A percentile compares a stretch with the other conserved stretches of the same genome.
Evolutionary conservation across 2,329 filamentous ascomycete genomes (phyloP).

Genomic region (Aaosphaeria pasadenensis): DNA sequence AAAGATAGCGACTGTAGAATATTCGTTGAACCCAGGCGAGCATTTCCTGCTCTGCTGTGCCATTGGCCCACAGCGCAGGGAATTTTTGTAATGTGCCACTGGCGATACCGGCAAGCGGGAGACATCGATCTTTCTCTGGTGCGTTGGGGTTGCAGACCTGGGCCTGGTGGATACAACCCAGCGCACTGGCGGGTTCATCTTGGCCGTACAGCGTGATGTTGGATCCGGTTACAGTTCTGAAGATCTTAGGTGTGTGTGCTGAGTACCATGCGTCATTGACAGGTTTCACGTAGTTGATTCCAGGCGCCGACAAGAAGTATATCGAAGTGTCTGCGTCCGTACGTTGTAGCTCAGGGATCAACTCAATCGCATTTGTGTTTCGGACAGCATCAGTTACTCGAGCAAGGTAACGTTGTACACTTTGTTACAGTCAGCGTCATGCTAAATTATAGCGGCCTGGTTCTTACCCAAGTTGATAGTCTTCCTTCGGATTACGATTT

Average conservation of each 20-base stretch:
- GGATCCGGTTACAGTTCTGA: background rate
- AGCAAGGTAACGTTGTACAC: background rate
- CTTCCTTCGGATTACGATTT: no score
- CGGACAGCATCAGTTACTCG: no score
- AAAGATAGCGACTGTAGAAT: background rate
- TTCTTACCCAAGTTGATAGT: background rate
- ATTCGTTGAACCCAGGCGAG: background rate
- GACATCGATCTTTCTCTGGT: conserved; percentile 3
- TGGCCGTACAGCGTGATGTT: conserved; percentile 1
- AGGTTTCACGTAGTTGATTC: conserved; percentile 15
- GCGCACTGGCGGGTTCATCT: conserved; percentile 15
- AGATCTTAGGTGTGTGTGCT: conserved; percentile 7
- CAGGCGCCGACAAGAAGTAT: conserved; percentile 25
- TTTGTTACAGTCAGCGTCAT: background rate
- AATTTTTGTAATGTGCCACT: background rate
- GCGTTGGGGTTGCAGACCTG: conserved; percentile 28
- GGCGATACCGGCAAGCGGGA: no score
- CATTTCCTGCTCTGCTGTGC: background rate
- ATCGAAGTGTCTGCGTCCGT: conserved; percentile 25
- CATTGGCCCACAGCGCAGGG: conserved; percentile 1
- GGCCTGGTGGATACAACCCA: conserved; percentile 29
- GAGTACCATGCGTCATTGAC: conserved; percentile 24
- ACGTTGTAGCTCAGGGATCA: conserved; percentile 19
- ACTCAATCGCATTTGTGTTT: background rate
- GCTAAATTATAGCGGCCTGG: no score